These are phyloP conservation scores for Austroboletus novae-zelandiae DNA, from an alignment of 1,284 basidiomycete species.

Conservation along the genomic window DNA sequence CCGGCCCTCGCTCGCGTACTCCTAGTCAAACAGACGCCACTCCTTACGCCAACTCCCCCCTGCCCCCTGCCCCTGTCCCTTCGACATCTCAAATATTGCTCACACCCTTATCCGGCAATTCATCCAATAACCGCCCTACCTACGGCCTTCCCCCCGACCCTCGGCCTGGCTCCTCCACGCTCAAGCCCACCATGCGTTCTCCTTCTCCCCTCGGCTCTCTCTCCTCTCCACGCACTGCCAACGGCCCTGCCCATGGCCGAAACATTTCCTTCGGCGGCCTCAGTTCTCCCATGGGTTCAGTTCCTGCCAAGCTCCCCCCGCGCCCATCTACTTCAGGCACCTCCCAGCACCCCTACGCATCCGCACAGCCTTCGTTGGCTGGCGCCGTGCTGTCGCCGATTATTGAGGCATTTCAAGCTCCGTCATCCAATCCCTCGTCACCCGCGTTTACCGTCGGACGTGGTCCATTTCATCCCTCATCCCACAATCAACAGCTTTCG, in stretches of 20 bases:
- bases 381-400: slow-evolving; percentile 63
- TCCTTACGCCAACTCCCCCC: slow-evolving; percentile 49
- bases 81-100: slow-evolving; percentile 41
- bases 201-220: slow-evolving; percentile 55
- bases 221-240: slow-evolving; percentile 33
- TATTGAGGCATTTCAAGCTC: slow-evolving; percentile 54
- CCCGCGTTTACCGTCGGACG: slow-evolving; percentile 54
- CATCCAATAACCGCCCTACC: slow-evolving; percentile 43
- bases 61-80: slow-evolving; percentile 54
- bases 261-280: slow-evolving; percentile 46
- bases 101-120: slow-evolving; percentile 42
- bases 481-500: slow-evolving; percentile 48
- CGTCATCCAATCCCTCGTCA: slow-evolving; percentile 43
- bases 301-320: slow-evolving; percentile 39
- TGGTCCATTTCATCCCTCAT: slow-evolving; percentile 52
- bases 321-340: slow-evolving; percentile 39
- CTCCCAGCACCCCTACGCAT: slow-evolving; percentile 51
- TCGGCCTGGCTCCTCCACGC: slow-evolving; percentile 47
- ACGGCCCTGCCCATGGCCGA: slow-evolving; percentile 42
- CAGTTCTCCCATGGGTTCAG: slow-evolving; percentile 34
- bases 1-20: slow-evolving; percentile 45
- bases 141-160: slow-evolving; percentile 63
- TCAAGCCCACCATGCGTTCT: slow-evolving; percentile 43
- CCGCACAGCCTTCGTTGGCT: slow-evolving; percentile 37
- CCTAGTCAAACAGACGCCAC: slow-evolving; percentile 54